phyloP scores from a whole-genome alignment of 257 asterid genomes.

The Solanum virginianum region DNA sequence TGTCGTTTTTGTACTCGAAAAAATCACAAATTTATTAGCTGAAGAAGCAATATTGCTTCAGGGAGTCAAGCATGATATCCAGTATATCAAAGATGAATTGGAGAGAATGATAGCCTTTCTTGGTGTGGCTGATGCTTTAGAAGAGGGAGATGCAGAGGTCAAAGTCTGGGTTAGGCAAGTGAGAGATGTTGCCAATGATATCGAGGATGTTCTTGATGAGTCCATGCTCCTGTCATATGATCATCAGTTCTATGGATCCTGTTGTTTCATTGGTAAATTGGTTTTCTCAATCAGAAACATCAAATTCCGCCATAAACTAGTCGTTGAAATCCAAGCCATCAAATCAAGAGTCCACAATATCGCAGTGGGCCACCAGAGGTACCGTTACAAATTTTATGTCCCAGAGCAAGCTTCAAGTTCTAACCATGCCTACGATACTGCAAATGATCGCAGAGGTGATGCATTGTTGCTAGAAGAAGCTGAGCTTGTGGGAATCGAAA shows the following conservation, averaged over 20 bases:
- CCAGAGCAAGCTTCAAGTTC: not conserved
- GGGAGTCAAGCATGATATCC: not conserved
- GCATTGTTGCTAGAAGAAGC: slow-evolving; percentile 13
- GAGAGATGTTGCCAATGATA: slow-evolving; percentile 3
- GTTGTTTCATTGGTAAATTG: not conserved
- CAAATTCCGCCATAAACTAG: slow-evolving; percentile 4
- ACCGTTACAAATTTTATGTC: not conserved
- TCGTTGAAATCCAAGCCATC: slow-evolving; percentile 5
- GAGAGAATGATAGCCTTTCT: not conserved
- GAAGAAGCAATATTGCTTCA: not conserved
- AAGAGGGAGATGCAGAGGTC: not conserved
- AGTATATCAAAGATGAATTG: not conserved
- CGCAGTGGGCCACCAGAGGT: slow-evolving; percentile 5
- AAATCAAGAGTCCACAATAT: not conserved
- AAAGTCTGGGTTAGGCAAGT: not conserved
- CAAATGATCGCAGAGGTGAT: slow-evolving; percentile 12
- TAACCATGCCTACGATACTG: not conserved
- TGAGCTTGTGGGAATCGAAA: slow-evolving; percentile 23
- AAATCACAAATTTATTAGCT: not conserved
- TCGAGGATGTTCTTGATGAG: slow-evolving; percentile 7
- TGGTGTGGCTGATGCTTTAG: not conserved
- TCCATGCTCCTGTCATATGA: not conserved
- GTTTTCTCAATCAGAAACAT: not conserved
- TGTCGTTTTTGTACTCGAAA: not conserved
- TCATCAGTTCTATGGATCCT: not conserved